Evolutionary conservation across 2,329 filamentous ascomycete species (phyloP), one percentile per base, ranked within the genome.

Genomic region (Monilinia vaccinii-corymbosi): DNA sequence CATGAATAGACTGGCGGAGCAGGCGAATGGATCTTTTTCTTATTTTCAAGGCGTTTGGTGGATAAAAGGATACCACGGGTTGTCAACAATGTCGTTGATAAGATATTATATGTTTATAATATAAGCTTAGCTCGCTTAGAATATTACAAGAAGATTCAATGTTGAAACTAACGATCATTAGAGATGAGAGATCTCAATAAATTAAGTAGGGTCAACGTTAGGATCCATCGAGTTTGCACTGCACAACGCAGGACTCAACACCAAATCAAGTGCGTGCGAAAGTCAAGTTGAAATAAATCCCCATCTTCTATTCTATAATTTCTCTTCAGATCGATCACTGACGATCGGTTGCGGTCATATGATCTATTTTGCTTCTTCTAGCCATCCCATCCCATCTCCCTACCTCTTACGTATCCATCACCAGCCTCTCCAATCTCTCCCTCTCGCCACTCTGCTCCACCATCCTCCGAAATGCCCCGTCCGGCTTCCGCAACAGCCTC

Each of bases 401-500:
- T n/a, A n/a, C n/a, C n/a, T n/a, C 10, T 18, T 21, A 42, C 10
- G 8, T 21, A 1, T 11, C 8, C 46, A 62, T 18, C 36, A 68
- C 65, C 16, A 69, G 48, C 6, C 18, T 46, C 36, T 67, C 65
- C 46, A 70, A 60, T 44, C 63, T 62, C 28, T 62, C 34, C 5
- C 79, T 79, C 74, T 85, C 82, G 0, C 82, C 82, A 64, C 80
- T 84, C 69, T 81, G 78, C 69, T 81, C 77, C 50, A 82, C 83
- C 81, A 88, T 83, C 21, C 78, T 78, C 61, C 78, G 77, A 69
- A 88, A 88, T 2, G 34, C 65, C 0, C 79, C 72, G 4, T 65
- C 56, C 31, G 16, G 44, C 16, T 66, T 68, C 56, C 77, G 75
- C 78, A 86, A 83, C 59, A 91, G 72, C 68, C 86, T 82, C 66